phyloP scores from a whole-genome alignment of 192 early-diverging fungal species.

The Anaeromyces robustus region DNA sequence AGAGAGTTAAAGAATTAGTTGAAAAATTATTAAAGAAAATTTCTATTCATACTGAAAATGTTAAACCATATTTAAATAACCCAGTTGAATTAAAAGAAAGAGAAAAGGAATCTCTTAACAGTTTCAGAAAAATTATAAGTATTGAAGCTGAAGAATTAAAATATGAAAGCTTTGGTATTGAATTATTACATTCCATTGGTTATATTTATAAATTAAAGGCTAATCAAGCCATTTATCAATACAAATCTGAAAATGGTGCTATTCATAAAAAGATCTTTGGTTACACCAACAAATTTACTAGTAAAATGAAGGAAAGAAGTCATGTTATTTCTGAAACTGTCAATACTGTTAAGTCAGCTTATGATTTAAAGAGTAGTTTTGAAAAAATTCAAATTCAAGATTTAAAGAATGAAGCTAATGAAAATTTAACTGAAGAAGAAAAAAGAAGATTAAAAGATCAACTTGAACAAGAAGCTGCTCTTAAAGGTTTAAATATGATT shows the following conservation, averaged over 20 bases:
- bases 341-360: constrained; percentile 75
- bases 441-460: constrained; percentile 18
- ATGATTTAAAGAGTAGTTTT: constrained; percentile 84
- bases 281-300: constrained; percentile 13
- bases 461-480: constrained; percentile 34
- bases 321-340: constrained; percentile 85
- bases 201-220: constrained; percentile 81
- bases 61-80: too few relatives aligned
- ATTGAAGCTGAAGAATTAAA: constrained; percentile 79
- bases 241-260: constrained; percentile 31
- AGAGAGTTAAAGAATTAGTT: too few relatives aligned
- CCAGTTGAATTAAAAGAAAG: constrained; percentile 8
- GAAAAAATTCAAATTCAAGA: constrained; percentile 46
- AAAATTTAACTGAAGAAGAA: constrained; percentile 15
- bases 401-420: not conserved
- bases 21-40: too few relatives aligned
- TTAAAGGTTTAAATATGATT: constrained; percentile 70
- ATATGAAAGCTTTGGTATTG: constrained; percentile 80
- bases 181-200: constrained; percentile 88
- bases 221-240: constrained; percentile 54
- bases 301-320: constrained; percentile 64
- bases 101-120: constrained; percentile 32
- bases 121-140: constrained; percentile 48
- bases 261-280: constrained; percentile 27
- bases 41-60: too few relatives aligned